phyloP scores from a whole-genome alignment of 257 asterid genomes.

The Anisodus tanguticus region DNA sequence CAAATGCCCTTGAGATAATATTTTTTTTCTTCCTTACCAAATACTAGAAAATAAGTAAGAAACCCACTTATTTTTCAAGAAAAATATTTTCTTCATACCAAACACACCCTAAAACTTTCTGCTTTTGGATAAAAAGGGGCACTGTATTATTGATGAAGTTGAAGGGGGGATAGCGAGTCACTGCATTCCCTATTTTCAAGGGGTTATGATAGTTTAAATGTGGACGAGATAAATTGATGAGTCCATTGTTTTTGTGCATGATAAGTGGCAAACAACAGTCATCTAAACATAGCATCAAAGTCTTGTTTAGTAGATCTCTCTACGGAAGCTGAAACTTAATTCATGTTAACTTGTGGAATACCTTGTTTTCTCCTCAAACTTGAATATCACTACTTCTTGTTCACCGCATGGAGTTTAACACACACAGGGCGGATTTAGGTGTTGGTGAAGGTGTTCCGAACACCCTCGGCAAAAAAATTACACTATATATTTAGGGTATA shows the following conservation, averaged over 20 bases:
- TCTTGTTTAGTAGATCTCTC: not conserved
- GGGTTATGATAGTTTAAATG: not conserved
- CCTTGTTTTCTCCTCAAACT: constrained; percentile 13
- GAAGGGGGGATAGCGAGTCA: not conserved
- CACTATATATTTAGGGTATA: no score
- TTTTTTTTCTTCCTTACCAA: no score
- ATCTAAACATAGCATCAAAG: not conserved
- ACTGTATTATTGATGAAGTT: not conserved
- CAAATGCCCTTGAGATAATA: no score
- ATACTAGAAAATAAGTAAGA: no score
- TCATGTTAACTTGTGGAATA: not conserved
- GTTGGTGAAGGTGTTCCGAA: no score
- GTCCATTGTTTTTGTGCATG: not conserved
- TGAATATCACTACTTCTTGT: not conserved
- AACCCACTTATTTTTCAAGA: no score
- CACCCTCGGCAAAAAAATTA: no score
- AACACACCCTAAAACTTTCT: not conserved
- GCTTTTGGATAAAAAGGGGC: not conserved
- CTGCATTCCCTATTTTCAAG: constrained; percentile 4
- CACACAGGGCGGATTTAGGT: no score
- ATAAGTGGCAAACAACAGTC: not conserved
- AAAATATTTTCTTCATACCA: no score
- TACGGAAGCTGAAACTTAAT: not conserved
- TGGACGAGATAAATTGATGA: not conserved
- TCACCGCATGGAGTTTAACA: not conserved